Base-by-base conservation (phyloP, 2,329 filamentous ascomycete genomes). In the Lanzia echinophila region DNA sequence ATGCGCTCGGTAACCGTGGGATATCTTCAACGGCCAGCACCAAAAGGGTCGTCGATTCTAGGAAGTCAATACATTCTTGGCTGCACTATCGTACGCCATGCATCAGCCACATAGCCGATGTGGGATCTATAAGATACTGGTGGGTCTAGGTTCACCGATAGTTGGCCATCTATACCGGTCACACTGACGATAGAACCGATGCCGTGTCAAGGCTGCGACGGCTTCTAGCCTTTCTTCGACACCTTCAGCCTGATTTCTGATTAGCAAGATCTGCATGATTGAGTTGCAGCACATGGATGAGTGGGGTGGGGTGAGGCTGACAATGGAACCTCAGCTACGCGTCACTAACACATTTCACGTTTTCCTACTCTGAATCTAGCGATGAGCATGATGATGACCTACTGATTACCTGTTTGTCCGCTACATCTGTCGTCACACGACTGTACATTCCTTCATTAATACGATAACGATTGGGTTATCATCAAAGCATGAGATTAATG, bases 41-140 rank as follows among this genome's bases (percentile, higher is more conserved):
- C 19, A 43, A n/a, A 42, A 24, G 32, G n/a, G 33, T 28, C 33
- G 48, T 59, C 33, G 17, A 42, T 56, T 52, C 28, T 48, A 22
- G 13, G 6, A 33, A 39, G 43, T 19, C 24, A 47, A 55, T 48
- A 50, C 56, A 45, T 54, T 56, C 45, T 38, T 33, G 53, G 31
- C 50, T 41, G 47, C 53, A 54, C 54, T 54, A 56, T 54, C 51
- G 55, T 28, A 42, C 49, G 42, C 49, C 49, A 55, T 47, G 6
- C 33, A 42, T 51, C 22, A 48, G 55, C 47, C 42, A 32, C 34
- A 12, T 32, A 49, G 22, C 42, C 51, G 34, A 50, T n/a, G 51
- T 48, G 20, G 38, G 22, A 38, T 8, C 28, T 22, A 20, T 20
- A 33, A 28, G 4, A 31, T 43, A 24, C 52, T 22, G 39, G 20